These are phyloP conservation scores for Podospora australis DNA, from an alignment of 495 filamentous ascomycete genomes.

Conservation along the genomic window DNA sequence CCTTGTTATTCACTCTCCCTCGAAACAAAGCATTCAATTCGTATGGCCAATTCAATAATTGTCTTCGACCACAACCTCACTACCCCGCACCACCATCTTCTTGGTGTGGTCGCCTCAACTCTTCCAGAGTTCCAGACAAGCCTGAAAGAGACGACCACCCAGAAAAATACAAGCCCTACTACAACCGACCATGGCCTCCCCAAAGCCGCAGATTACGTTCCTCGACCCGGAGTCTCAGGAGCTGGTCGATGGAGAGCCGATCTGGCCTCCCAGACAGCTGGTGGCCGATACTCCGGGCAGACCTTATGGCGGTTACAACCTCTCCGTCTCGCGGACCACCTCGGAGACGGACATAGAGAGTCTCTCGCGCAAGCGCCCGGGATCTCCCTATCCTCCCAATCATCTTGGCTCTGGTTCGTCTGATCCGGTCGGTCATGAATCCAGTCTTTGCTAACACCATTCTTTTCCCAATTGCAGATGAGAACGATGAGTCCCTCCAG, in stretches of 20 bases:
- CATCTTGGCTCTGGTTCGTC: no score
- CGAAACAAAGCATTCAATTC: no score
- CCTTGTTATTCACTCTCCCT: no score
- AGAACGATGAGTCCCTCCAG: conserved; percentile 83
- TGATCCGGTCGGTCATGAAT: no score
- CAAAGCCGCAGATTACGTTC: no score
- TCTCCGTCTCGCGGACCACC: no score
- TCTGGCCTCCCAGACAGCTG: neutral
- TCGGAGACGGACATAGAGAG: no score
- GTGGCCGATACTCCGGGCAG: neutral
- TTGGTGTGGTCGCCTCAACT: neutral
- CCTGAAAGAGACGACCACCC: neutral
- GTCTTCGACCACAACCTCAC: neutral
- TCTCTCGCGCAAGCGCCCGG: conserved; percentile 4
- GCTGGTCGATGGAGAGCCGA: neutral
- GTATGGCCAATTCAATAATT: no score
- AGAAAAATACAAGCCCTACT: no score
- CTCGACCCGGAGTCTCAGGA: neutral
- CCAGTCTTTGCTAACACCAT: neutral
- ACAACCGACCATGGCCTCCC: no score
- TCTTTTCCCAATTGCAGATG: conserved; percentile 39
- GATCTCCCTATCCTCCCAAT: conserved; percentile 11
- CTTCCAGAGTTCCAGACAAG: neutral
- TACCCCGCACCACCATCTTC: neutral
- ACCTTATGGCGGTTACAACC: conserved; percentile 9